Base-by-base conservation (phyloP, 345 rosid species). In the Microthlaspi erraticum region DNA sequence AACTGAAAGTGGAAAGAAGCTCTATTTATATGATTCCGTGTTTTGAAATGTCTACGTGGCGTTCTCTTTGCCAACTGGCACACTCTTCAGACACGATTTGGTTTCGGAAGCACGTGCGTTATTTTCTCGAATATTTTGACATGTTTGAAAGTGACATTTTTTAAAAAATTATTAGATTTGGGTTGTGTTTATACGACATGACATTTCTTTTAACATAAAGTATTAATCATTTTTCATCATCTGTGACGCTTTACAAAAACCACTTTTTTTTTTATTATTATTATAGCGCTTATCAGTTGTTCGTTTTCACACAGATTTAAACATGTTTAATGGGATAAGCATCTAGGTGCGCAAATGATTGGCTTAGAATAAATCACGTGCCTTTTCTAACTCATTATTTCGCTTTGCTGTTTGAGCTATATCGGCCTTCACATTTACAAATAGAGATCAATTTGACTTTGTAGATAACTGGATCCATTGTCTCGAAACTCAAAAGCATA, bases 21-120 rank as follows among this genome's bases (percentile, higher is more conserved):
- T 54, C 16, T 74, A 67, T 74, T 10, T 74, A 74, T 74, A 44
- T 23, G 73, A 41, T 19, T 74, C 73, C 73, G 69, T 74, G 78
- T 74, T 74, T 65, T 60, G 36, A 8, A 42, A 23, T 42, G 2
- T 37, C 32, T 42, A 56, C 29, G 68, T 74, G 78, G 63, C 42
- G 16, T 59, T 42, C 34, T 42, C 17, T 9, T 18, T 36, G 43
- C 63, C 18, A 74, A 18, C 63, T 74, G 78, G 73, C 50, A 74
- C 78, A 36, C 78, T 60, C 64, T 67, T 68, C 26, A 7, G 1
- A 74, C 78, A 68, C 78, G 78, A 17, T 50, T 12, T 50, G 12
- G 5, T 42, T 51, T 42, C 42, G 50, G 43, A 68, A 67, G 52
- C 73, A 74, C 78, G 78, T 74, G 78, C 64, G 50, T 44, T 66